phyloP scores from a whole-genome alignment of 1,139 yeast genomes.

The Blastobotrys ciferrii region DNA sequence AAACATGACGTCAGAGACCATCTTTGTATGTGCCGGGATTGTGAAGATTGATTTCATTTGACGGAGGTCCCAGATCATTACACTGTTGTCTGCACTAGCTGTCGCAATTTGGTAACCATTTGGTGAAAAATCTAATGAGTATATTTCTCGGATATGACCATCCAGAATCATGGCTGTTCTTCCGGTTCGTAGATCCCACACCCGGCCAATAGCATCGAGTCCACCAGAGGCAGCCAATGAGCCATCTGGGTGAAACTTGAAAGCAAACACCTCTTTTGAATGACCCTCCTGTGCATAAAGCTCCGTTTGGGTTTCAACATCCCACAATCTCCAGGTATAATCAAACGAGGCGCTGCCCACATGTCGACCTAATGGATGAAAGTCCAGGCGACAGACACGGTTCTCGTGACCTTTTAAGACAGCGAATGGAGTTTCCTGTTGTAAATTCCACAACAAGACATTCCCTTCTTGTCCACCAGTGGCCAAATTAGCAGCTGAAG shows the following conservation, averaged over 20 bases:
- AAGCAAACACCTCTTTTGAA: slow-evolving; percentile 63
- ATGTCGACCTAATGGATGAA: slow-evolving; percentile 62
- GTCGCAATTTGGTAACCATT: slow-evolving; percentile 77
- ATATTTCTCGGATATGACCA: slow-evolving; percentile 72
- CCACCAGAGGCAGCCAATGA: slow-evolving; percentile 76
- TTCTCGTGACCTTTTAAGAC: slow-evolving; percentile 46
- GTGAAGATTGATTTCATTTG: slow-evolving; percentile 45
- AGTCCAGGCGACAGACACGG: slow-evolving; percentile 61
- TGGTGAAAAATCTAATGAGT: slow-evolving; percentile 69
- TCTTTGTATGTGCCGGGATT: slow-evolving; percentile 74
- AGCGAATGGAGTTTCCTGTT: slow-evolving; percentile 24
- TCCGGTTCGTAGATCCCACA: slow-evolving; percentile 91
- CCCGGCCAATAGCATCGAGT: slow-evolving; percentile 64
- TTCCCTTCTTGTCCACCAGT: slow-evolving; percentile 70
- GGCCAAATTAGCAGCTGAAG: slow-evolving; percentile 33
- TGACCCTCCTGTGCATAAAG: slow-evolving; percentile 80
- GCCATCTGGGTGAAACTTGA: slow-evolving; percentile 76
- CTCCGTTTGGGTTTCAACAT: slow-evolving; percentile 48
- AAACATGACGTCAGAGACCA: slow-evolving; percentile 68
- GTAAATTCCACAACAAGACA: slow-evolving; percentile 47
- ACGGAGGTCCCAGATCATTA: slow-evolving; percentile 87
- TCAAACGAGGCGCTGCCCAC: slow-evolving; percentile 79
- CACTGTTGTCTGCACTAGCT: slow-evolving; percentile 79
- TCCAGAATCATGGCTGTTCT: slow-evolving; percentile 55
- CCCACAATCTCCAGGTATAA: slow-evolving; percentile 90